phyloP scores from a whole-genome alignment of 495 filamentous ascomycete species.

The Parathielavia hyrcaniae region DNA sequence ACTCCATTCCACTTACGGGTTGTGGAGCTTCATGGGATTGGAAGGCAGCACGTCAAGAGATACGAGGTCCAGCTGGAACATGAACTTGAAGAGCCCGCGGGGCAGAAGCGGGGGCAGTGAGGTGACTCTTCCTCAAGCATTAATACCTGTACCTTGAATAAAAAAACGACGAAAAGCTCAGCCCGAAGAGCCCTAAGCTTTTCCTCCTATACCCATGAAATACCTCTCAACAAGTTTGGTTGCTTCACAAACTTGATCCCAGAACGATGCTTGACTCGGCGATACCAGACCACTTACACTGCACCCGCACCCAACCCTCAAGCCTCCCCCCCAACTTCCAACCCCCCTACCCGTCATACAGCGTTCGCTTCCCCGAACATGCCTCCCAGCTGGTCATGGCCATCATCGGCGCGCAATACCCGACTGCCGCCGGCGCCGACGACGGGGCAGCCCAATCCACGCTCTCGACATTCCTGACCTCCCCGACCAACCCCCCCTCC shows the following conservation, averaged over 20 bases:
- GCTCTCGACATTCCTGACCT: not conserved
- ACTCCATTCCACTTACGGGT: no score
- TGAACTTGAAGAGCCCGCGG: no score
- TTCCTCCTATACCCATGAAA: not conserved
- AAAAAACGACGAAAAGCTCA: not conserved
- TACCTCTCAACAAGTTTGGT: not conserved
- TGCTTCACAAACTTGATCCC: no score
- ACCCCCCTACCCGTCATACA: not conserved
- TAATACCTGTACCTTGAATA: no score
- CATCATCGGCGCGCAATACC: not conserved
- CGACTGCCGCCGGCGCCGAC: not conserved
- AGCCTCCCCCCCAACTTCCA: not conserved
- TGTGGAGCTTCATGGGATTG: no score
- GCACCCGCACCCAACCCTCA: not conserved
- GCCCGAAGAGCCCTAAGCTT: not conserved
- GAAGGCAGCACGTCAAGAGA: no score
- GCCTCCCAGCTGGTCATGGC: not conserved
- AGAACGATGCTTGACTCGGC: not conserved
- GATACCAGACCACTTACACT: not conserved
- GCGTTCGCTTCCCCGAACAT: not conserved
- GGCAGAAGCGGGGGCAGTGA: no score
- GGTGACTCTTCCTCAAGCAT: not conserved
- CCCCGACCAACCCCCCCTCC: not conserved
- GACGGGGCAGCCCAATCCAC: not conserved
- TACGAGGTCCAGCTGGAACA: no score